phyloP scores from a whole-genome alignment of 768 basidiomycete genomes.

The Hydnum rufescens region DNA sequence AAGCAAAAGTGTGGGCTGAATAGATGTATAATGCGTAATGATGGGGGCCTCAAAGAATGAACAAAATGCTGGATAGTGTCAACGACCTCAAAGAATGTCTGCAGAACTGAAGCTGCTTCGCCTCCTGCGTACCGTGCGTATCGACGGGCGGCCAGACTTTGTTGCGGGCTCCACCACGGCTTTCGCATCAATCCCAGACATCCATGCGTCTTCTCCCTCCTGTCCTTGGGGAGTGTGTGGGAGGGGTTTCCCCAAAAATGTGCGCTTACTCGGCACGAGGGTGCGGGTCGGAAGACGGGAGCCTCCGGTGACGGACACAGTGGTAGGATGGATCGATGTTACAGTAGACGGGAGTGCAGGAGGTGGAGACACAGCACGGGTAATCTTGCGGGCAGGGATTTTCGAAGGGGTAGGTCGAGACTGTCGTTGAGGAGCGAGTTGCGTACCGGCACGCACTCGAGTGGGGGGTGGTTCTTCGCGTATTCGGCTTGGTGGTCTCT shows the following conservation, averaged over 20 bases:
- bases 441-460: background rate
- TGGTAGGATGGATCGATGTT: slow-evolving; percentile 26
- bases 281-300: slow-evolving; percentile 67
- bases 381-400: slow-evolving; percentile 29
- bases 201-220: slow-evolving; percentile 37
- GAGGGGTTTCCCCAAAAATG: slow-evolving; percentile 10
- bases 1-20: background rate
- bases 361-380: slow-evolving; percentile 17
- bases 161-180: slow-evolving; percentile 53
- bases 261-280: slow-evolving; percentile 36
- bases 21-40: background rate
- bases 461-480: background rate
- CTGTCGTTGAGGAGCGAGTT: slow-evolving; percentile 19
- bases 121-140: slow-evolving; percentile 52
- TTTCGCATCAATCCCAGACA: slow-evolving; percentile 40
- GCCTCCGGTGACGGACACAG: slow-evolving; percentile 37
- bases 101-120: slow-evolving; percentile 78
- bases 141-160: slow-evolving; percentile 52
- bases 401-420: slow-evolving; percentile 8
- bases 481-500: background rate
- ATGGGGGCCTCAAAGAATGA: background rate
- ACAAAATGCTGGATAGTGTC: no score
- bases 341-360: slow-evolving; percentile 27
- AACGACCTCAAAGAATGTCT: slow-evolving; percentile 45
- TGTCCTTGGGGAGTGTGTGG: background rate